These are phyloP conservation scores for Colletotrichum eremochloae DNA, from an alignment of 2,329 filamentous ascomycete genomes.

Conservation along the genomic window DNA sequence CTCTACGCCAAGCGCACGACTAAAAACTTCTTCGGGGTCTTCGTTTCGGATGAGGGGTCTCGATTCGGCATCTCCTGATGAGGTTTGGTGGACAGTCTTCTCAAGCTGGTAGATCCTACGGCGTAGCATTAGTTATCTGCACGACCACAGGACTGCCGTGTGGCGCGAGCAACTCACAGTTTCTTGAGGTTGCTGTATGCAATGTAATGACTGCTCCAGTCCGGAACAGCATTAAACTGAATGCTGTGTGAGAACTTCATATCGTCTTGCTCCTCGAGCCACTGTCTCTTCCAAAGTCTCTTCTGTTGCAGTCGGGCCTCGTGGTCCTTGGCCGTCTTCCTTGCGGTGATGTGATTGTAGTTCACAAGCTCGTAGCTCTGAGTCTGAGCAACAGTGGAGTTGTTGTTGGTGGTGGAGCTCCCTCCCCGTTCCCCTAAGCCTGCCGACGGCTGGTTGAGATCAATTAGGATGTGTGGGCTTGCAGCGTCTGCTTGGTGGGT, in stretches of 20 bases:
- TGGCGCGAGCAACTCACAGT: conserved; percentile 71
- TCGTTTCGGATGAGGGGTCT: conserved; percentile 82
- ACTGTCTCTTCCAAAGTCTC: conserved; percentile 73
- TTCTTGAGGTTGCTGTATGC: conserved; percentile 99
- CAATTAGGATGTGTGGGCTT: conserved; percentile 36
- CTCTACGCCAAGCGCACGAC: conserved; percentile 85
- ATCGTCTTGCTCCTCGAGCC: conserved; percentile 81
- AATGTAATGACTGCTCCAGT: conserved; percentile 99
- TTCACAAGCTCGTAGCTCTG: conserved; percentile 58
- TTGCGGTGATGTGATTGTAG: conserved; percentile 52
- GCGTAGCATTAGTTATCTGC: conserved; percentile 19
- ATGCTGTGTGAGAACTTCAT: conserved; percentile 99
- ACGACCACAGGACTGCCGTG: neutral
- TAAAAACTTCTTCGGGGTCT: conserved; percentile 86
- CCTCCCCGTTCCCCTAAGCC: conserved; percentile 42
- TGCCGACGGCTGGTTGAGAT: conserved; percentile 34
- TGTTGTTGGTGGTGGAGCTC: conserved; percentile 35
- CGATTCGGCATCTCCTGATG: conserved; percentile 80
- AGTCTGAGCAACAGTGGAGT: conserved; percentile 23
- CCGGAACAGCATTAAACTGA: conserved; percentile 99
- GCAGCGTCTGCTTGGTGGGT: conserved; percentile 41
- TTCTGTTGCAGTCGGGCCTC: conserved; percentile 57
- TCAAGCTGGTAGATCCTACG: conserved; percentile 93
- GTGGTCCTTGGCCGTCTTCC: conserved; percentile 49
- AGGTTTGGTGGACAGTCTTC: conserved; percentile 79